A percentile compares a stretch with the other conserved stretches of the same genome.
These are phyloP conservation scores for Larix sibirica DNA, from an alignment of 83 land plant genomes.

Conservation along the genomic window DNA sequence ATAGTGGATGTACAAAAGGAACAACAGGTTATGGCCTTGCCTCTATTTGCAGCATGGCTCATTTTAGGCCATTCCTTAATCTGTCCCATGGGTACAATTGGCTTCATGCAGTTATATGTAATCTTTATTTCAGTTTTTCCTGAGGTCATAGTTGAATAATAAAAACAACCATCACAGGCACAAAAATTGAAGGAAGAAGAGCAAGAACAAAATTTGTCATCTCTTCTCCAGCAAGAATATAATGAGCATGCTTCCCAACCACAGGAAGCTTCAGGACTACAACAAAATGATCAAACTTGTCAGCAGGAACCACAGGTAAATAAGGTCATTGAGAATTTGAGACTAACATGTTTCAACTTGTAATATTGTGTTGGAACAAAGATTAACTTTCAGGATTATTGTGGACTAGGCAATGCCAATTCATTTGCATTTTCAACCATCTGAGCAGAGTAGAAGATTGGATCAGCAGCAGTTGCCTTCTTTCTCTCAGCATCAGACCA, in stretches of 20 bases:
- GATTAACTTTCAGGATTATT: neutral
- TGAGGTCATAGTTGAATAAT: neutral
- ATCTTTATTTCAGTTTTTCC: neutral
- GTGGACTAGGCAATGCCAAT: slow-evolving; percentile 10
- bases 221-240: slow-evolving; percentile 13
- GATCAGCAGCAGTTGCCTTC: slow-evolving; percentile 15
- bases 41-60: neutral
- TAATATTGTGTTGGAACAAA: neutral
- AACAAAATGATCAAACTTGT: neutral
- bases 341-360: neutral
- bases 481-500: slow-evolving; percentile 6
- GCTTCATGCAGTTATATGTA: neutral
- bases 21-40: neutral
- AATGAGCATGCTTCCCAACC: slow-evolving; percentile 1
- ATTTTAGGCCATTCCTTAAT: neutral
- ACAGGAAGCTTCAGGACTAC: neutral
- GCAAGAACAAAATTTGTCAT: neutral
- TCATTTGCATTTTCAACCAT: slow-evolving; percentile 4
- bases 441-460: slow-evolving; percentile 16
- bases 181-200: slow-evolving; percentile 9
- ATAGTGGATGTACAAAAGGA: slow-evolving; percentile 17
- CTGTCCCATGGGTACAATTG: neutral
- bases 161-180: neutral
- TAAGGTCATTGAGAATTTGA: neutral
- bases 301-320: slow-evolving; percentile 16